A percentile compares a stretch with the other conserved stretches of the same genome.
Conservation (phyloP, 1,284 basidiomycete species). For the Ganoderma sinense region DNA sequence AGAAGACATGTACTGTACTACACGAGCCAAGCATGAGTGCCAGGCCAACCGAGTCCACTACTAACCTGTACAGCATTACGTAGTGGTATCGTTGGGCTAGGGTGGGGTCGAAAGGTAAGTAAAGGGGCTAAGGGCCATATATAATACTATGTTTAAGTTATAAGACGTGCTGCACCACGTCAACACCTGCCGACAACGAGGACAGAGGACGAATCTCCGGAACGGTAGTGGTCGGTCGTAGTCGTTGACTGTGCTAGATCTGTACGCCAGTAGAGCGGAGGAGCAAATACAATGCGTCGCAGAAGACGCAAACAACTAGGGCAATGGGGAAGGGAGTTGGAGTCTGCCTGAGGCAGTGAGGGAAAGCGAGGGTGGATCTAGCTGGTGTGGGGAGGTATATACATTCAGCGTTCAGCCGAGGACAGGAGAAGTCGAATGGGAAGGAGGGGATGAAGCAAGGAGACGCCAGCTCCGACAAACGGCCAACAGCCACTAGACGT, state of each 20-base stretch:
- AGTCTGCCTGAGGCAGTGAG: neutral
- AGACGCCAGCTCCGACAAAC: constrained; percentile 13
- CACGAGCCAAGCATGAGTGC: constrained; percentile 4
- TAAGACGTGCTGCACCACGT: constrained; percentile 10
- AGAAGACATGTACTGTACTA: constrained; percentile 20
- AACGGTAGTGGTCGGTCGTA: neutral
- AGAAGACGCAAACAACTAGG: neutral
- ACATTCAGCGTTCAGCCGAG: neutral
- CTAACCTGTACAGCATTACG: constrained; percentile 13
- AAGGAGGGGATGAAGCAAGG: constrained; percentile 1
- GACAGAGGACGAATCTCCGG: neutral
- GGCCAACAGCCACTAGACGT: constrained; percentile 12
- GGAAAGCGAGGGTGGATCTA: neutral
- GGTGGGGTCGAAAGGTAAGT: neutral
- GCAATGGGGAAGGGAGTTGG: neutral
- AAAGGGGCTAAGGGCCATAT: neutral
- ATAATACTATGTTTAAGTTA: constrained; percentile 9
- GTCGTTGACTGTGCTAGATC: neutral
- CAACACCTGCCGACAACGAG: neutral
- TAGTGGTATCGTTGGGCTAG: constrained; percentile 10
- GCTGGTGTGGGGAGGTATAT: neutral
- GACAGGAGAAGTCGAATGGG: neutral
- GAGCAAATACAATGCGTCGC: neutral
- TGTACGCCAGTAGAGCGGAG: neutral
- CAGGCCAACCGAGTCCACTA: neutral